Evolutionary conservation across 441 rosid genomes (phyloP).

Genomic region (Arabidopsis hybrid): DNA sequence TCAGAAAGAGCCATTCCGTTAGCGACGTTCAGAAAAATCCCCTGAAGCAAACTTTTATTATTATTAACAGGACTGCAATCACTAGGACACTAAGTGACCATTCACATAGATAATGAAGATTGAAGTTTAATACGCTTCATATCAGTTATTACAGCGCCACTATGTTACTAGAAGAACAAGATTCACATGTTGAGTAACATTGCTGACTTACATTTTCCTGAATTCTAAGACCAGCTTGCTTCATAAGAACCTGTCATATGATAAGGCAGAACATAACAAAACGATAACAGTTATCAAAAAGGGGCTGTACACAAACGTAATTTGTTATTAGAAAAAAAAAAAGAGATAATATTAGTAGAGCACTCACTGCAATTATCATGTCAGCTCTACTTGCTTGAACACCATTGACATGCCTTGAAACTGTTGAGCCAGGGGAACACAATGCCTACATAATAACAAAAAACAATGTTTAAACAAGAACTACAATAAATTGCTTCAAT

Average conservation of each 20-base stretch:
- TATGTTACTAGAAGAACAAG: constrained; percentile 4
- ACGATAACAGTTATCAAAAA: not conserved
- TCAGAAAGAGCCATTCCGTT: constrained; percentile 78
- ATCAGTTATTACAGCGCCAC: not conserved
- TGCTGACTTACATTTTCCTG: constrained; percentile 70
- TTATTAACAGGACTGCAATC: not conserved
- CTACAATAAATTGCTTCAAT: constrained; percentile 10
- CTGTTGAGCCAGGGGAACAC: constrained; percentile 69
- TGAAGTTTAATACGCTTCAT: not conserved
- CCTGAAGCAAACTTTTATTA: constrained; percentile 48
- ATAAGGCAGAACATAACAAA: constrained; percentile 14
- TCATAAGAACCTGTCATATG: constrained; percentile 71
- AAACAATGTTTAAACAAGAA: constrained; percentile 16
- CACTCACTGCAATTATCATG: constrained; percentile 89
- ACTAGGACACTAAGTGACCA: not conserved
- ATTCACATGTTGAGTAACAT: constrained; percentile 1
- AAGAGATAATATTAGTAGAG: constrained; percentile 1
- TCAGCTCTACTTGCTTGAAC: constrained; percentile 84
- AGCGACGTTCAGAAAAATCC: constrained; percentile 76
- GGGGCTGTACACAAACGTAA: not conserved
- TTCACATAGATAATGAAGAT: not conserved
- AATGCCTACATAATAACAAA: constrained; percentile 61
- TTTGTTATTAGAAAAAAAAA: constrained; percentile 11
- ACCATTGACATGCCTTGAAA: constrained; percentile 81
- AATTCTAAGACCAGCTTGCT: constrained; percentile 93